These are phyloP conservation scores for Eucalyptus erythrocorys DNA, from an alignment of 345 rosid species.

Conservation along the genomic window DNA sequence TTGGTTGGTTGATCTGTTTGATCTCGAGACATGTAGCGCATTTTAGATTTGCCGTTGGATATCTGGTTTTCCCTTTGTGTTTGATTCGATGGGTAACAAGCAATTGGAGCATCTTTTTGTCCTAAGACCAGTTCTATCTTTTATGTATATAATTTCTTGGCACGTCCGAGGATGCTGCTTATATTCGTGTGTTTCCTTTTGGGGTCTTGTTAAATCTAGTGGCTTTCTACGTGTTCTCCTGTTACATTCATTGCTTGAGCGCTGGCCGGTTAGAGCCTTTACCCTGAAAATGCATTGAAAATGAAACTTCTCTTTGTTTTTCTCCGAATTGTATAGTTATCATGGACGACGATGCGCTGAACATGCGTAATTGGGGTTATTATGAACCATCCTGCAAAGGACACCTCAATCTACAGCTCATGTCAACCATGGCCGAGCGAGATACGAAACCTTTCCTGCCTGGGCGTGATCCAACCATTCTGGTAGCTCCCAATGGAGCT, in stretches of 20 bases:
- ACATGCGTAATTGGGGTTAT: constrained; percentile 81
- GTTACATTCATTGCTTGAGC: background rate
- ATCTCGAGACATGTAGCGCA: background rate
- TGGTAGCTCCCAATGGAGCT: constrained; percentile 37
- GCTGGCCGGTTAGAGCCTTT: background rate
- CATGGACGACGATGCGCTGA: constrained; percentile 74
- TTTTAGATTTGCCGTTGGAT: background rate
- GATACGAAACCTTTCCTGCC: constrained; percentile 61
- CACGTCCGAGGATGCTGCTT: background rate
- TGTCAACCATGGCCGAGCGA: constrained; percentile 59
- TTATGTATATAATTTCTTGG: background rate
- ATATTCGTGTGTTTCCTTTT: background rate
- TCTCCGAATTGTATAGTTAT: constrained; percentile 24
- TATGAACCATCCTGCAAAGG: constrained; percentile 68
- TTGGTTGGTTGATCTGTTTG: background rate
- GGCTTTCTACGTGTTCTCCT: background rate
- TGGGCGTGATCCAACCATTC: constrained; percentile 50
- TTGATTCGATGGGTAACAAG: background rate
- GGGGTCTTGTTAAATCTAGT: background rate
- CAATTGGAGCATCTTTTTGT: background rate
- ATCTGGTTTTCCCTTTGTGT: background rate
- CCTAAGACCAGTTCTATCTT: background rate
- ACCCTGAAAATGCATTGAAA: background rate
- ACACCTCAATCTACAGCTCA: constrained; percentile 69
- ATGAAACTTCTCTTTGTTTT: background rate